phyloP scores from a whole-genome alignment of 2,329 filamentous ascomycete genomes.

The Cladophialophora exuberans region DNA sequence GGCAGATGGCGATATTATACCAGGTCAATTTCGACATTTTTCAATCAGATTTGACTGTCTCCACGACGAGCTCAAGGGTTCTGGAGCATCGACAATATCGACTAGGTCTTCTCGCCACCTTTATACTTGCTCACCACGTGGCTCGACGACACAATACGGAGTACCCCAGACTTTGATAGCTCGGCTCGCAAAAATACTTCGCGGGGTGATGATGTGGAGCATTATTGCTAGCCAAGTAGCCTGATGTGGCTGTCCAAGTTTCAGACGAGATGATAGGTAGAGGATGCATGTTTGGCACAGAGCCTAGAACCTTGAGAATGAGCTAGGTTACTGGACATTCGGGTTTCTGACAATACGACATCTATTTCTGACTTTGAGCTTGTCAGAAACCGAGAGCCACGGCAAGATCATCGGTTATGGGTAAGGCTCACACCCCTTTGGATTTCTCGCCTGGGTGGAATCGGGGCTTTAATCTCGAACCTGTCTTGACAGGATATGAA shows the following conservation, averaged over 20 bases:
- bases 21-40: slow-evolving; percentile 1
- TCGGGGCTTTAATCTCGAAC: no score
- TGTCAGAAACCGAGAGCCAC: neutral
- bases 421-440: no score
- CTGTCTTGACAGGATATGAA: no score
- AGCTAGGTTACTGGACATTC: no score
- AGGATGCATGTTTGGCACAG: no score
- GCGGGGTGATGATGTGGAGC: neutral
- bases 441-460: no score
- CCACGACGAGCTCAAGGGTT: neutral
- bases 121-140: neutral
- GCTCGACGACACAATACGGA: neutral
- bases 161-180: slow-evolving; percentile 7
- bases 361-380: slow-evolving; percentile 1
- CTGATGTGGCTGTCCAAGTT: neutral
- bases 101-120: neutral
- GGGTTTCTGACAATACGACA: neutral
- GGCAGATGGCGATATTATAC: slow-evolving; percentile 22
- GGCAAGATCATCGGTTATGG: neutral
- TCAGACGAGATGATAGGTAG: neutral
- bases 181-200: neutral
- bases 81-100: no score
- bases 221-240: neutral
- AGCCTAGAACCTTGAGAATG: no score
- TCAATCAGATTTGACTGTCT: neutral